These are phyloP conservation scores for Barnettozyma sp. DNA, from an alignment of 805 yeast species.

Conservation along the genomic window DNA sequence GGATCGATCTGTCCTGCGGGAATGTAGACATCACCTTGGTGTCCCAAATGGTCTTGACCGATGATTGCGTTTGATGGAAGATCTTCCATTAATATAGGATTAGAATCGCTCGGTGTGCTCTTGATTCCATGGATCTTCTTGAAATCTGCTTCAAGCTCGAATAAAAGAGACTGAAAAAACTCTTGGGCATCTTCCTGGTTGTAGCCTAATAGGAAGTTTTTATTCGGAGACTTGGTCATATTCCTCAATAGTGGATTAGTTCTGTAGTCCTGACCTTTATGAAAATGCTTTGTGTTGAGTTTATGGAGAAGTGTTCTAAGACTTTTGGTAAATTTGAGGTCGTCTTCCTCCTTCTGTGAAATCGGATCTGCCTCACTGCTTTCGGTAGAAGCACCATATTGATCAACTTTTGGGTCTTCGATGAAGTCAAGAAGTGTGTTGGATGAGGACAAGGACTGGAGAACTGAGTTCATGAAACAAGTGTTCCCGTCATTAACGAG, in stretches of 20 bases:
- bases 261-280: constrained; percentile 48
- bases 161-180: constrained; percentile 75
- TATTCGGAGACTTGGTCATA: constrained; percentile 74
- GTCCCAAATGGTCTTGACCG: constrained; percentile 43
- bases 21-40: constrained; percentile 57
- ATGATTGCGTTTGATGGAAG: constrained; percentile 31
- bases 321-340: constrained; percentile 45
- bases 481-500: constrained; percentile 87
- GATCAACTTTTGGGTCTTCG: constrained; percentile 26
- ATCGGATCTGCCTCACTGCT: no score
- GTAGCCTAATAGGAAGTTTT: constrained; percentile 71
- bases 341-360: constrained; percentile 23
- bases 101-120: constrained; percentile 13
- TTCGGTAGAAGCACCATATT: neutral
- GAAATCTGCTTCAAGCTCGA: constrained; percentile 55
- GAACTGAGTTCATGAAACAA: constrained; percentile 88
- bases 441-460: constrained; percentile 78
- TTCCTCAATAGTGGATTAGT: constrained; percentile 54
- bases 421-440: constrained; percentile 51
- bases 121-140: constrained; percentile 25
- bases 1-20: constrained; percentile 79
- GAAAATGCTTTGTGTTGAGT: constrained; percentile 50
- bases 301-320: constrained; percentile 45
- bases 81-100: constrained; percentile 23
- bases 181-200: constrained; percentile 97